Evolutionary conservation across 2,329 filamentous ascomycete species (phyloP).

Genomic region (Bipolaris bicolor): DNA sequence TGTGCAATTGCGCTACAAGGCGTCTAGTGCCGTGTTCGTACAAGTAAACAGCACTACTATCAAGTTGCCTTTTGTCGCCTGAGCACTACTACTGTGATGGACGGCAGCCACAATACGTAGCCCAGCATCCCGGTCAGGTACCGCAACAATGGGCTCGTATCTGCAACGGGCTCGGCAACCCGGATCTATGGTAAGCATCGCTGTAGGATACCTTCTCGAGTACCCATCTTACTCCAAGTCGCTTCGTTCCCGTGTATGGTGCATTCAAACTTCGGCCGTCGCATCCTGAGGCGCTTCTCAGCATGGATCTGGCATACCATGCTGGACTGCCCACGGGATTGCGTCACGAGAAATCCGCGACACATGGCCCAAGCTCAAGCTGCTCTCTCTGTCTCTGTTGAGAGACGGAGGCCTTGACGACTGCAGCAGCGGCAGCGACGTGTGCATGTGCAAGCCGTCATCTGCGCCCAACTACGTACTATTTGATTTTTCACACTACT

Average conservation of each 20-base stretch:
- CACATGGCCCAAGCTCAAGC: conserved; percentile 6
- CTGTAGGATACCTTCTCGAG: background rate
- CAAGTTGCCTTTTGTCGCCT: background rate
- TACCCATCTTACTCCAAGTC: background rate
- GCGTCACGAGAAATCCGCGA: conserved; percentile 10
- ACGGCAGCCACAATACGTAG: background rate
- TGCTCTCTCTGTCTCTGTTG: background rate
- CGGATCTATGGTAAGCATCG: background rate
- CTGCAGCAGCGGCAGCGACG: background rate
- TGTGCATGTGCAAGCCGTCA: background rate
- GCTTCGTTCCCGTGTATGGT: background rate
- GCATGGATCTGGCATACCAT: conserved; percentile 7
- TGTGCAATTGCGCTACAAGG: background rate
- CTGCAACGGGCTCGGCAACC: background rate
- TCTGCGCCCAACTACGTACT: background rate
- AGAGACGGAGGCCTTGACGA: background rate
- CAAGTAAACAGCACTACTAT: background rate
- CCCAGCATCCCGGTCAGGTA: background rate
- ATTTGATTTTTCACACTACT: background rate
- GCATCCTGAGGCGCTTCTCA: background rate
- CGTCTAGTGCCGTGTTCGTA: background rate
- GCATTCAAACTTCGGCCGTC: background rate
- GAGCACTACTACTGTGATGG: background rate
- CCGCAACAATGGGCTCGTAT: background rate
- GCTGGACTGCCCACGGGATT: conserved; percentile 7